phyloP scores from a whole-genome alignment of 1,284 basidiomycete species.

The Sanghuangporus baumii region DNA sequence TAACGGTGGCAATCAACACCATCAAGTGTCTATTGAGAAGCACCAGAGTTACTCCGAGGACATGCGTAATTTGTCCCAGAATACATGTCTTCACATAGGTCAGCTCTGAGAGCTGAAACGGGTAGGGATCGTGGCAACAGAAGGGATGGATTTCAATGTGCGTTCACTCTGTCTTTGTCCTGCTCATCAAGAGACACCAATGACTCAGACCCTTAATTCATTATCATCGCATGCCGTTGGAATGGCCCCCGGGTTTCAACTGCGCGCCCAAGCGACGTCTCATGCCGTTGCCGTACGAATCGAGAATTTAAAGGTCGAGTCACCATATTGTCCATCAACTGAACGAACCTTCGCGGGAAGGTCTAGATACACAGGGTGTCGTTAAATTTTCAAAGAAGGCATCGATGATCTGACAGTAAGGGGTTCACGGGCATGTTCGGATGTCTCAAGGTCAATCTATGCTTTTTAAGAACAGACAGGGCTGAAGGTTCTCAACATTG shows the following conservation, averaged over 20 bases:
- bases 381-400: background rate
- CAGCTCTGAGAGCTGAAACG: background rate
- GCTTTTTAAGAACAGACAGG: background rate
- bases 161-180: background rate
- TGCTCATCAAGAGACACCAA: background rate
- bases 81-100: background rate
- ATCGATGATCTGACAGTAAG: slow-evolving; percentile 4
- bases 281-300: background rate
- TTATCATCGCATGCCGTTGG: background rate
- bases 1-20: background rate
- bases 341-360: background rate
- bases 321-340: background rate
- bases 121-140: background rate
- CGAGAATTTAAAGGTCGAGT: background rate
- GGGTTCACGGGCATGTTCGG: background rate
- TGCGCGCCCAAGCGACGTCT: background rate
- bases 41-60: slow-evolving; percentile 1
- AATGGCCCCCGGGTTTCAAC: background rate
- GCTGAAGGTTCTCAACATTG: background rate
- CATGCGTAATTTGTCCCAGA: background rate
- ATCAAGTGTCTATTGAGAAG: background rate
- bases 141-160: background rate
- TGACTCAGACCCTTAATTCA: background rate
- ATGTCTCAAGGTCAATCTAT: background rate
- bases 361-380: background rate